Conservation (phyloP, 2,329 filamentous ascomycete species). For the Sporothrix globosa region DNA sequence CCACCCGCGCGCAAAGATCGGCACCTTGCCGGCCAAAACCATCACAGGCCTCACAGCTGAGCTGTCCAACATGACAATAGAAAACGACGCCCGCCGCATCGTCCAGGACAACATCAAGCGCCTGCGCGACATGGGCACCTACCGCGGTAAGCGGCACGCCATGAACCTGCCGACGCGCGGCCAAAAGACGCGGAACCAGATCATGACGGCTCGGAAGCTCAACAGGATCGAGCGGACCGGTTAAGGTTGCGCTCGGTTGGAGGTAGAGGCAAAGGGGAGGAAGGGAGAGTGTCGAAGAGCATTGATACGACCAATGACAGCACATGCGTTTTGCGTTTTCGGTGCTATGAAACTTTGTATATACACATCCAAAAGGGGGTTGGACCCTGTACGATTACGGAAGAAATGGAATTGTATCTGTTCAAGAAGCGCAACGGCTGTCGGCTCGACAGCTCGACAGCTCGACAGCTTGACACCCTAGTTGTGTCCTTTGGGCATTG, state of each 20-base stretch:
- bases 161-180: slow-evolving; percentile 90
- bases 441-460: background rate
- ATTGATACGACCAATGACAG: slow-evolving; percentile 7
- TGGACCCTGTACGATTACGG: slow-evolving; percentile 18
- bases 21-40: slow-evolving; percentile 72
- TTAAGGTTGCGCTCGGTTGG: slow-evolving; percentile 37
- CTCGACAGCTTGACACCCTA: no score
- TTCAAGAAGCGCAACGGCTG: background rate
- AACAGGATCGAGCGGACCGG: slow-evolving; percentile 59
- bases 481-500: background rate
- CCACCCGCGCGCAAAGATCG: slow-evolving; percentile 78
- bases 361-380: slow-evolving; percentile 8
- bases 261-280: background rate
- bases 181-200: slow-evolving; percentile 81
- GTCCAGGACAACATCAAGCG: slow-evolving; percentile 83
- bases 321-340: background rate
- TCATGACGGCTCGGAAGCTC: slow-evolving; percentile 62
- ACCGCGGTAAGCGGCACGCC: slow-evolving; percentile 86
- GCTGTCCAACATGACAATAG: slow-evolving; percentile 88
- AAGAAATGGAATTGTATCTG: background rate
- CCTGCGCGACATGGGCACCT: slow-evolving; percentile 87
- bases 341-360: slow-evolving; percentile 26
- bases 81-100: slow-evolving; percentile 79
- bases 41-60: slow-evolving; percentile 82
- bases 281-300: background rate